Base-by-base conservation (phyloP, 169 alveolate species). In the Plasmodium falciparum region DNA sequence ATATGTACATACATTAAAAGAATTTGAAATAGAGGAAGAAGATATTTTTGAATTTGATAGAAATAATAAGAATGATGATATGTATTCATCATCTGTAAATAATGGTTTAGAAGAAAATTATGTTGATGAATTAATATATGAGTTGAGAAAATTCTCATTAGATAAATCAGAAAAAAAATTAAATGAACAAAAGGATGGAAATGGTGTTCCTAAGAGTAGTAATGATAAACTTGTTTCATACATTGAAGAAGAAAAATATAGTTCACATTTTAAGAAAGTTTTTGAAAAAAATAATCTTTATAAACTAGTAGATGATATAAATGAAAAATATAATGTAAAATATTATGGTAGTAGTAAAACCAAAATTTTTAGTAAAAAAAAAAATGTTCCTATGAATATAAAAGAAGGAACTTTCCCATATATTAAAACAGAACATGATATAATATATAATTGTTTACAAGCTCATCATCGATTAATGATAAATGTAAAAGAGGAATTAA, bases 1-100 rank as follows among this genome's bases (percentile, higher is more conserved):
- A 45, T 71, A 70, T 17, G 67, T 76, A 12, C 86, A 59, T 50
- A 74, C 73, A 12, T 70, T 73, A 39, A 33, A 91, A 73, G 80
- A 88, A 62, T 86, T 89, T 54, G 63, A 66, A 12, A 39, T 88
- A 3, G 70, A 54, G 29, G 88, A 88, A 59, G 61, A 45, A 54
- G 85, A 93, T 47, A 73, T 86, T 62, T 76, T 74, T 70, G 75
- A 92, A 33, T 59, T 90, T 90, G 56, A 70, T 75, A 85, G 47
- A 58, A 59, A 67, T 22, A 22, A 24, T 15, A 76, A 86, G n/a
- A 56, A 73, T 52, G 67, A 89, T 74, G 74, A 93, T 67, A 17
- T 93, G 39, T 88, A 61, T 75, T 47, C 83, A 2, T 52, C 52
- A 7, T 62, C 29, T 2, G 58, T 12, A 39, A 89, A 56, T 43